phyloP scores from a whole-genome alignment of 1,284 basidiomycete species.

The Sporisorium reilianum region DNA sequence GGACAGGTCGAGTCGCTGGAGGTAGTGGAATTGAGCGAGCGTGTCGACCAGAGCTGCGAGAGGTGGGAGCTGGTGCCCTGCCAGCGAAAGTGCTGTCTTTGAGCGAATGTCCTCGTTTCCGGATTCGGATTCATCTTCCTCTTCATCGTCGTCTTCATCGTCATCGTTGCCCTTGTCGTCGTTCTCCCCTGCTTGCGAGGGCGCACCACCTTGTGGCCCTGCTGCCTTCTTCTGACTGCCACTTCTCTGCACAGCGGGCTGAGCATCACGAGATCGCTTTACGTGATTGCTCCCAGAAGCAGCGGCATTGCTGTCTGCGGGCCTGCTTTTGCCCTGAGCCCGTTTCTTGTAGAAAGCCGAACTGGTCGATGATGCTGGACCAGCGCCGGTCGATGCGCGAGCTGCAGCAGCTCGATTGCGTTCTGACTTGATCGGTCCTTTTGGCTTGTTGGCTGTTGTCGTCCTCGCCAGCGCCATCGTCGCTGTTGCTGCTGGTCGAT shows the following conservation, averaged over 20 bases:
- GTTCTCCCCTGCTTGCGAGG: neutral
- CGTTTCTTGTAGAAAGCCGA: conserved; percentile 45
- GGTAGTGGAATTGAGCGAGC: conserved; percentile 53
- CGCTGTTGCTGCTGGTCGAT: neutral
- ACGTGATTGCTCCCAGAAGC: conserved; percentile 17
- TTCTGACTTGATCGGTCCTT: conserved; percentile 42
- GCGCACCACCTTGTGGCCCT: neutral
- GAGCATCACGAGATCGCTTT: neutral
- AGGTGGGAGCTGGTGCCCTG: conserved; percentile 57
- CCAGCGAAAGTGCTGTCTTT: conserved; percentile 50
- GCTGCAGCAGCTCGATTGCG: conserved; percentile 36
- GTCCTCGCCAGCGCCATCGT: conserved; percentile 23
- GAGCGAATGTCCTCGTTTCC: conserved; percentile 23
- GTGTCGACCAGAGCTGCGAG: conserved; percentile 49
- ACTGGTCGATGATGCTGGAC: conserved; percentile 25
- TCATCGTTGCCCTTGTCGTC: neutral
- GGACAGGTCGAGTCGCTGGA: conserved; percentile 61
- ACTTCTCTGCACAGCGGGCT: neutral
- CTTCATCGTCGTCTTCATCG: neutral
- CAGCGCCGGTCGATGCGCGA: neutral
- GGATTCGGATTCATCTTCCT: conserved; percentile 9
- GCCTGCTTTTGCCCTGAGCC: conserved; percentile 21
- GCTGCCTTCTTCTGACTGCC: neutral
- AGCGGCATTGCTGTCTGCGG: neutral
- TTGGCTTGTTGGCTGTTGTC: neutral